Evolutionary conservation across 106 monocot genomes (phyloP).

Genomic region (Dendrobium nobile): DNA sequence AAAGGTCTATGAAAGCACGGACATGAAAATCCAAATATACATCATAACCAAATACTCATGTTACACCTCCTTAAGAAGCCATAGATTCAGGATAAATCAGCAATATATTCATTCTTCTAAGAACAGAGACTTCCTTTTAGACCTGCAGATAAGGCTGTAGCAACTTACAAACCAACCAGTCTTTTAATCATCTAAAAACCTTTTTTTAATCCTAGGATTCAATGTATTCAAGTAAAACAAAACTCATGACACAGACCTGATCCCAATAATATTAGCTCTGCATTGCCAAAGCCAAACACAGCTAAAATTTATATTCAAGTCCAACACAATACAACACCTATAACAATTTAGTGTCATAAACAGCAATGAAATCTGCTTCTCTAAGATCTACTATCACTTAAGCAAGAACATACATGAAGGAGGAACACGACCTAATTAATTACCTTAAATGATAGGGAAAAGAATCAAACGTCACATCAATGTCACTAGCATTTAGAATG

Average conservation of each 20-base stretch:
- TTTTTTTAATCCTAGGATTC: not conserved
- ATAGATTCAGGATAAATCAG: not conserved
- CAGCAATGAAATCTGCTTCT: constrained; percentile 7
- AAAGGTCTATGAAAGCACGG: not conserved
- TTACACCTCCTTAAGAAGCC: not conserved
- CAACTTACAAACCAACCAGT: not conserved
- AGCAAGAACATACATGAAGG: not conserved
- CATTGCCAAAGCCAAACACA: not conserved
- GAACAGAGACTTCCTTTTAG: not conserved
- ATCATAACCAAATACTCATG: not conserved
- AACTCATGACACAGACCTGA: not conserved
- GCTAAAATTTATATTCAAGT: not conserved
- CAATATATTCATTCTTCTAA: not conserved
- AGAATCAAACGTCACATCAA: constrained; percentile 67
- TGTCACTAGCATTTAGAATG: constrained; percentile 55
- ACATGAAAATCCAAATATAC: not conserved
- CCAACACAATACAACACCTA: not conserved
- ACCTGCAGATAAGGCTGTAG: not conserved
- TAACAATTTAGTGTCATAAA: not conserved
- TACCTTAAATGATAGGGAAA: constrained; percentile 97
- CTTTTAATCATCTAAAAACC: not conserved
- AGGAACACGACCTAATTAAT: not conserved
- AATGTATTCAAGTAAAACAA: not conserved
- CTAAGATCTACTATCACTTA: not conserved
- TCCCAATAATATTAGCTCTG: not conserved